phyloP scores from a whole-genome alignment of 1,284 basidiomycete species.

The Wolfiporia cocos region DNA sequence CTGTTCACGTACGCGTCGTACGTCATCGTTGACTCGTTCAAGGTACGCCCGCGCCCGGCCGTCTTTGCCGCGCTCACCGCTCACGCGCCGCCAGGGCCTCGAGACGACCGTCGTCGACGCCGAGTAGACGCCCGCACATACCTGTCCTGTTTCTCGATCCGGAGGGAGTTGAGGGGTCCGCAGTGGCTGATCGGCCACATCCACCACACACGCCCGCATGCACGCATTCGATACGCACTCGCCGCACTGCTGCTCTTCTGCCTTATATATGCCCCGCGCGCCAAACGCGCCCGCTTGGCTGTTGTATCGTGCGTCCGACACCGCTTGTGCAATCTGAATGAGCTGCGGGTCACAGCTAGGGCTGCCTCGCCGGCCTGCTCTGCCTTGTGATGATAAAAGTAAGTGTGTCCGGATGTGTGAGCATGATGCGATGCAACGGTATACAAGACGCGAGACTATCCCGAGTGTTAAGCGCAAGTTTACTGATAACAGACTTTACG shows the following conservation, averaged over 20 bases:
- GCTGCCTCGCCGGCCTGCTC: neutral
- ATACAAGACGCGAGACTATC: neutral
- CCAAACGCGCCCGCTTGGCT: too few relatives aligned
- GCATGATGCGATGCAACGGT: slow-evolving; percentile 1
- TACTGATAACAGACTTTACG: too few relatives aligned
- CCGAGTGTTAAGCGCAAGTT: too few relatives aligned
- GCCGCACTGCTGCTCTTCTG: slow-evolving; percentile 6
- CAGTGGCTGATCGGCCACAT: neutral
- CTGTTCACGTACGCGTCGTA: slow-evolving; percentile 88
- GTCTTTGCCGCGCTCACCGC: neutral
- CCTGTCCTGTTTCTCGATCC: neutral
- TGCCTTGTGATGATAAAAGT: neutral
- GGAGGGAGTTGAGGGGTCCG: neutral
- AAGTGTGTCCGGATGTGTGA: neutral
- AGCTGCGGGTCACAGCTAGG: too few relatives aligned
- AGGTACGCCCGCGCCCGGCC: slow-evolving; percentile 45
- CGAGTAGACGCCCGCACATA: slow-evolving; percentile 39
- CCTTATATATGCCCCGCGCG: too few relatives aligned
- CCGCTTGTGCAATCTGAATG: too few relatives aligned
- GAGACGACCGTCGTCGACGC: slow-evolving; percentile 78
- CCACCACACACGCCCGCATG: slow-evolving; percentile 3
- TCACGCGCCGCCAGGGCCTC: slow-evolving; percentile 50
- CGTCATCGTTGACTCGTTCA: slow-evolving; percentile 79
- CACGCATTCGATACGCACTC: slow-evolving; percentile 6
- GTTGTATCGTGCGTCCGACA: too few relatives aligned